Base-by-base conservation (phyloP, 2,329 filamentous ascomycete species). In the Leptographium wingfieldii region DNA sequence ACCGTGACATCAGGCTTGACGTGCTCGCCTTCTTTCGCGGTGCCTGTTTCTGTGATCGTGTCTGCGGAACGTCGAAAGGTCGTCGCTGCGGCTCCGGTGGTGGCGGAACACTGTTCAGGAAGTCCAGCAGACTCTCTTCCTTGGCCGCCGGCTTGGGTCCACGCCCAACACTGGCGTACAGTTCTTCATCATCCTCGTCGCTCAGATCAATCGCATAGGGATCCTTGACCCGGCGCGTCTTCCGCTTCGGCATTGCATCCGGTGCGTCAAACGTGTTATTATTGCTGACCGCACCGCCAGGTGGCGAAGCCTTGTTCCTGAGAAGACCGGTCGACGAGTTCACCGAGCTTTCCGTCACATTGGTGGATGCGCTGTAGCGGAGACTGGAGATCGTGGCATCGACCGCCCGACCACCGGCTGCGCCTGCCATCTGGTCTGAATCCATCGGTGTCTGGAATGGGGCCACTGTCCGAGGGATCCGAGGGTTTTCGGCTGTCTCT, bases 161-260 rank as follows among this genome's bases (percentile, higher is more conserved):
- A 64, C 62, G 46, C 59, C 69, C n/a, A 78, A 72, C 16, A 73
- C 73, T 9, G 72, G 75, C 27, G 12, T 79, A 72, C 5, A 58
- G 33, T 11, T 79, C 69, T 35, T 73, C 76, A 10, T 85, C 77
- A 5, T 85, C 85, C 59, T 87, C 83, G 60, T 90, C 86, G 66
- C 85, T 88, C 35, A 84, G 77, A 68, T 96, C 92, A 64, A 97
- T 90, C n/a, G 91, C 90, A 65, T 97, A 97, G 0, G 92, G 94
- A 67, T 99, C 94, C 60, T 83, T 88, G 57, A 91, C 83, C 33
- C 90, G 84, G 54, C 86, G 82, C 53, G 86, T 88, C 68, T 88
- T 95, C 59, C 88, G 83, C 66, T 83, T 81, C 5, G 89, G 86
- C 69, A 84, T 79, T 68, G 77, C 77, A 56, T 80, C 75, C 1